Conservation (phyloP, 495 filamentous ascomycete species). For the Penicillium canescens region DNA sequence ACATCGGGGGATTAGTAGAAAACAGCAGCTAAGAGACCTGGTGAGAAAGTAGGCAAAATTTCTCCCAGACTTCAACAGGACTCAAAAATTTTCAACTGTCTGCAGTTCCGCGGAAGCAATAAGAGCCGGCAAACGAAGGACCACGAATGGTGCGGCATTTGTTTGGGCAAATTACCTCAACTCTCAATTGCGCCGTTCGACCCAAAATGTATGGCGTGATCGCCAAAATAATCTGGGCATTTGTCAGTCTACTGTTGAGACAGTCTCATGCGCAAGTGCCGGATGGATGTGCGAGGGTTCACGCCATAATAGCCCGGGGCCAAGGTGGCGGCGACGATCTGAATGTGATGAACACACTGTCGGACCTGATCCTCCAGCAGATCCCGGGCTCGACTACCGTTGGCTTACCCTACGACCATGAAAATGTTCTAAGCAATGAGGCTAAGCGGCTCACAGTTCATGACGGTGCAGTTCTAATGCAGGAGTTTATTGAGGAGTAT, state of each 20-base stretch:
- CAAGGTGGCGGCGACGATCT: conserved; percentile 29
- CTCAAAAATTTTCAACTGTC: too few species aligned
- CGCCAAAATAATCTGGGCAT: conserved; percentile 10
- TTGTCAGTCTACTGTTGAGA: neutral
- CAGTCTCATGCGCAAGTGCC: conserved; percentile 15
- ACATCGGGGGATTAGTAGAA: conserved; percentile 2
- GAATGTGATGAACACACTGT: conserved; percentile 26
- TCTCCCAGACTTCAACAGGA: neutral
- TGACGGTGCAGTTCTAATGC: conserved; percentile 23
- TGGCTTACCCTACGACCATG: conserved; percentile 26
- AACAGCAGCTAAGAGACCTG: neutral
- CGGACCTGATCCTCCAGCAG: conserved; percentile 23
- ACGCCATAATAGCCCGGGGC: conserved; percentile 28
- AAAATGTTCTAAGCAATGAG: neutral
- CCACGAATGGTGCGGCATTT: neutral
- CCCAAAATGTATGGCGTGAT: conserved; percentile 11
- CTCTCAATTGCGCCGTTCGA: neutral
- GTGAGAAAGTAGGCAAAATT: too few species aligned
- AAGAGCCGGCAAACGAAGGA: neutral
- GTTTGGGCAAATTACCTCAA: neutral
- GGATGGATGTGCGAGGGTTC: conserved; percentile 25
- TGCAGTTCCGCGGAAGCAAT: neutral
- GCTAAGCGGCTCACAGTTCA: conserved; percentile 18
- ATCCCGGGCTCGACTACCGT: conserved; percentile 27
- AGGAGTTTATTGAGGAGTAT: conserved; percentile 25